Percentiles rank a stretch among this genome's conserved stretches.
Evolutionary conservation across 441 rosid species (phyloP).

Genomic region (Breynia disticha): DNA sequence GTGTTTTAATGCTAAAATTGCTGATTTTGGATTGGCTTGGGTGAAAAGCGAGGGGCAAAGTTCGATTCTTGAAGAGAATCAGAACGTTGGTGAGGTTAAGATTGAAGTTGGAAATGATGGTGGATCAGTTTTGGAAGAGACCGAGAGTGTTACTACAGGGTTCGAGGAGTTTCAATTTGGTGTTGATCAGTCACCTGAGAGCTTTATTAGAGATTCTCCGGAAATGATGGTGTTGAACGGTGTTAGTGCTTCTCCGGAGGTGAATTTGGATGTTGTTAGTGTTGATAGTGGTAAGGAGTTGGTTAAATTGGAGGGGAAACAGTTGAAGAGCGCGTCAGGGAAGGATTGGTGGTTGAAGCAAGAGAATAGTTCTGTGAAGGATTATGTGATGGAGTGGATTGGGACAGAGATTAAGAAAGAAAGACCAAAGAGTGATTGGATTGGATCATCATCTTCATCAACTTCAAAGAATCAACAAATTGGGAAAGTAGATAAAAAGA

Average conservation of each 20-base stretch:
- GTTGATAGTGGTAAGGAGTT: conserved; percentile 23
- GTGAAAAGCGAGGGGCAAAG: conserved; percentile 29
- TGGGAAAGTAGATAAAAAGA: conserved; percentile 40
- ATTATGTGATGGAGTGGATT: conserved; percentile 89
- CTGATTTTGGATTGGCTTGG: conserved; percentile 84
- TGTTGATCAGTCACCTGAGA: conserved; percentile 54
- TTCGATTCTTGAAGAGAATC: conserved; percentile 11
- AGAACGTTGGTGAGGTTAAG: conserved; percentile 22
- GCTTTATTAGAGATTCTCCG: conserved; percentile 19
- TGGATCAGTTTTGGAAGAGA: conserved; percentile 57
- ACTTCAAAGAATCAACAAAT: conserved; percentile 14
- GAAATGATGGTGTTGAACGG: conserved; percentile 23
- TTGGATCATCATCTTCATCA: conserved; percentile 36
- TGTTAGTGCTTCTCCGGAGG: conserved; percentile 36
- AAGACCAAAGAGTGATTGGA: conserved; percentile 68
- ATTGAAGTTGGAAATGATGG: conserved; percentile 17
- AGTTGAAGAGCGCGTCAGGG: conserved; percentile 24
- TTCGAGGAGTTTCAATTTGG: conserved; percentile 52
- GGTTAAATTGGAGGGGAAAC: conserved; percentile 18
- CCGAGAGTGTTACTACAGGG: conserved; percentile 62
- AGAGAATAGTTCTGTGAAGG: conserved; percentile 48
- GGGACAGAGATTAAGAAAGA: conserved; percentile 73
- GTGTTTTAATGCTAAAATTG: conserved; percentile 53
- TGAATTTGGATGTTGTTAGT: conserved; percentile 29
- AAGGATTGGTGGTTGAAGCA: conserved; percentile 70